These are phyloP conservation scores for Lagenaria siceraria DNA, from an alignment of 306 rosid genomes.

Conservation along the genomic window DNA sequence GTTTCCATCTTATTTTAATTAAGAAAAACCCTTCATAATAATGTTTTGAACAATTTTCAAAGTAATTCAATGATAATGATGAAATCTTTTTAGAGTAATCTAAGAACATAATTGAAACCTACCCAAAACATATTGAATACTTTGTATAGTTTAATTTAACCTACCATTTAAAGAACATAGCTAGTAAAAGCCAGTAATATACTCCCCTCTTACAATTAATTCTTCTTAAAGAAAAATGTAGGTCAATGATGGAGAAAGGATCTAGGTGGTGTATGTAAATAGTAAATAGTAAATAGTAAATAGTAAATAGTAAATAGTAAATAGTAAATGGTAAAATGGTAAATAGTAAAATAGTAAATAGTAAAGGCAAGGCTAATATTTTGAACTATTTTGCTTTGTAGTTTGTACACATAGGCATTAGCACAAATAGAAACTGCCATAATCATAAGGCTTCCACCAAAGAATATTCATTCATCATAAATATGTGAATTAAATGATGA, in stretches of 20 bases:
- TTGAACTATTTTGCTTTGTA: not conserved
- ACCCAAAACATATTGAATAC: too few relatives aligned
- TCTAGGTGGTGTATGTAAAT: not conserved
- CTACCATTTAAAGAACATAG: not conserved
- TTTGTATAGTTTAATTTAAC: too few relatives aligned
- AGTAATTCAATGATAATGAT: too few relatives aligned
- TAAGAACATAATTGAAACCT: too few relatives aligned
- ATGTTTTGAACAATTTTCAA: too few relatives aligned
- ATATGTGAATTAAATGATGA: not conserved
- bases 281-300: not conserved
- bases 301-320: not conserved
- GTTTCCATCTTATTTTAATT: too few relatives aligned
- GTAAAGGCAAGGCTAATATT: not conserved
- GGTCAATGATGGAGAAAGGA: constrained; percentile 6
- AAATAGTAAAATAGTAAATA: not conserved
- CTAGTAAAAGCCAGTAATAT: not conserved
- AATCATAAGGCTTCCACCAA: not conserved
- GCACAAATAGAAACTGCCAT: not conserved
- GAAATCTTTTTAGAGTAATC: too few relatives aligned
- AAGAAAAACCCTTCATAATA: too few relatives aligned
- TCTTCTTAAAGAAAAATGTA: not conserved
- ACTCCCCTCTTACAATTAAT: not conserved
- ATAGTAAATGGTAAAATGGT: not conserved
- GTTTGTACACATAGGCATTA: not conserved
- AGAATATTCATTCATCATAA: not conserved